Base-by-base conservation (phyloP, 352 stramenopile species). In the Lagenidium sp. region DNA sequence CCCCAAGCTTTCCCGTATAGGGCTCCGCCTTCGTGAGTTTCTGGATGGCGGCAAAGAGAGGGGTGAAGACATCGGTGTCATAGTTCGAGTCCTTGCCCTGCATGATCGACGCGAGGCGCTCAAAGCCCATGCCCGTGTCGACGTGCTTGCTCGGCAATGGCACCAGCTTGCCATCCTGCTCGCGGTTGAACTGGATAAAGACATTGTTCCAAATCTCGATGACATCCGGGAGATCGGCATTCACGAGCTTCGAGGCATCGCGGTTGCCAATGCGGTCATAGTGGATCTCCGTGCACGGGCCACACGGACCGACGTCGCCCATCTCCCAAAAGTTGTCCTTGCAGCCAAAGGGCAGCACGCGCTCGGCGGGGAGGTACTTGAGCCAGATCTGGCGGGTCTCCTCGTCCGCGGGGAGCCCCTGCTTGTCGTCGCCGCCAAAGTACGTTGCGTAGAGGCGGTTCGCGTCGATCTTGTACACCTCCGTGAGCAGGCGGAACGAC, bases 311-410 rank as follows among this genome's bases (percentile, higher is more conserved):
- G 12, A 94, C 94, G 47, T 99, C 97, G 38, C 97, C 97, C 97
- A 99, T 99, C 75, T 99, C 97, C 97, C 96, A 99, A 73, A 99
- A 99, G 68, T 99, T 99, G 68, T 99, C 97, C 65, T 96, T 96
- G 57, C 81, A 94, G 55, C 75, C 82, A 50, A 96, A 98, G 5
- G 94, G 93, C 42, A 99, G 68, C 37, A 98, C 83, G 23, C 91
- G 66, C 35, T 95, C 77, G 1, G 80, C 24, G 2, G 92, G 91
- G 16, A 98, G 56, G 55, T 84, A 88, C 32, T 88, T 59, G 41
- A 92, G 68, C 82, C 82, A 94, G 41, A 98, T 82, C 31, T 94
- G 57, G 22, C 82, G 78, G 8, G 97, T 97, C 63, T 99, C 95
- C 15, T 90, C 57, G 73, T 99, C 96, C 2, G 74, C 56, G 7